Base-by-base conservation (phyloP, 345 rosid genomes). In the Excoecaria cochinchinensis region DNA sequence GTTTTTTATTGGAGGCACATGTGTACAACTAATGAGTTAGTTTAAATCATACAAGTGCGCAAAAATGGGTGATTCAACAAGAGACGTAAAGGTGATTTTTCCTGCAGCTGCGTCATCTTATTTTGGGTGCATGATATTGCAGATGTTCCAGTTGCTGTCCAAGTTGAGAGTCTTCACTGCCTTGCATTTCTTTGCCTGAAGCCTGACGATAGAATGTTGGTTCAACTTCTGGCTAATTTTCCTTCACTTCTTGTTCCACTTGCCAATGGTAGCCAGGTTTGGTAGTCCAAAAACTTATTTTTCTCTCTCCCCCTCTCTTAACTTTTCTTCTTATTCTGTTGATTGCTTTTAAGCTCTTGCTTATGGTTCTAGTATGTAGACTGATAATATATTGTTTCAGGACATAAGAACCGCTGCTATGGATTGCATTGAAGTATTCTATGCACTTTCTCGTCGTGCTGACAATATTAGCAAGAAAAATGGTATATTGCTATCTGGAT, bases 401-500 rank as follows among this genome's bases (percentile, higher is more conserved):
- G 97, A 84, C 72, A 48, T 86, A 42, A 90, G 88, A 76, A 56
- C 72, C 71, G 89, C 96, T 79, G 94, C 96, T 55, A 91, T 93
- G 93, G 83, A 83, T 69, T 95, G 98, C 84, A 73, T 91, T 70
- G 98, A 93, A 82, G 88, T 82, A 66, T 78, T 91, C 62, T 81
- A 70, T 78, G 75, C 84, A 44, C 72, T 92, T 67, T 85, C 89
- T 71, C 75, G 84, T 63, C 89, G 80, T 55, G 83, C 84, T 58
- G 92, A 93, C 82, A 66, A 76, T 42, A 87, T 91, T 77, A 86
- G 92, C 88, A 91, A 91, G 87, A 95, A 88, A 86, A 93, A 95
- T 86, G 99, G 99, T 95, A 87, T 92, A 83, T 76, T 42, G 17
- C 50, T 24, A 13, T 22, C 62, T 57, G 25, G 24, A 42, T 24